Evolutionary conservation across 441 rosid genomes (phyloP).

Genomic region (Pelargonium fulgidum): DNA sequence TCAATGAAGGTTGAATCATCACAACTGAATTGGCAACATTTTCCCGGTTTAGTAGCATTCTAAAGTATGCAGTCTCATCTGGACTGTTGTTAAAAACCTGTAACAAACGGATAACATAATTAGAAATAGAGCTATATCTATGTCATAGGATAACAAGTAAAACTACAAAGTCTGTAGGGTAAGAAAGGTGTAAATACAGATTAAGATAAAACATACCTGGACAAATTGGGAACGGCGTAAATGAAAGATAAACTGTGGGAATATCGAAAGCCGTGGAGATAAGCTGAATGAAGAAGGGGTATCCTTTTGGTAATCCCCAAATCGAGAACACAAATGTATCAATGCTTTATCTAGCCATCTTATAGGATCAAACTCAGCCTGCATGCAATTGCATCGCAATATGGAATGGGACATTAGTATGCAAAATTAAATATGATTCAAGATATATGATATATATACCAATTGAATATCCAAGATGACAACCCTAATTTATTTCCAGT

Average conservation of each 20-base stretch:
- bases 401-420: conserved; percentile 7
- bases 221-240: conserved; percentile 95
- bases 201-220: conserved; percentile 45
- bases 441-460: neutral
- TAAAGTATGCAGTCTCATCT: conserved; percentile 89
- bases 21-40: conserved; percentile 79
- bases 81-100: conserved; percentile 96
- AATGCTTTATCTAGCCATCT: conserved; percentile 91
- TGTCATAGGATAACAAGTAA: neutral
- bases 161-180: neutral
- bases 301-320: conserved; percentile 85
- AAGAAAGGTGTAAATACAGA: neutral
- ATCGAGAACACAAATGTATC: conserved; percentile 68
- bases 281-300: conserved; percentile 71
- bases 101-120: neutral
- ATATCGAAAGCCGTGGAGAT: conserved; percentile 68
- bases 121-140: conserved; percentile 4
- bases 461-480: neutral
- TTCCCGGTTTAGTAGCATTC: conserved; percentile 81
- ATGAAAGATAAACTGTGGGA: conserved; percentile 85
- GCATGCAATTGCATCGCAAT: conserved; percentile 24
- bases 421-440: neutral
- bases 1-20: conserved; percentile 95
- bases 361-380: conserved; percentile 91
- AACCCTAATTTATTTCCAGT: neutral